Conservation (phyloP, 768 basidiomycete species). For the Amanita phalloides region DNA sequence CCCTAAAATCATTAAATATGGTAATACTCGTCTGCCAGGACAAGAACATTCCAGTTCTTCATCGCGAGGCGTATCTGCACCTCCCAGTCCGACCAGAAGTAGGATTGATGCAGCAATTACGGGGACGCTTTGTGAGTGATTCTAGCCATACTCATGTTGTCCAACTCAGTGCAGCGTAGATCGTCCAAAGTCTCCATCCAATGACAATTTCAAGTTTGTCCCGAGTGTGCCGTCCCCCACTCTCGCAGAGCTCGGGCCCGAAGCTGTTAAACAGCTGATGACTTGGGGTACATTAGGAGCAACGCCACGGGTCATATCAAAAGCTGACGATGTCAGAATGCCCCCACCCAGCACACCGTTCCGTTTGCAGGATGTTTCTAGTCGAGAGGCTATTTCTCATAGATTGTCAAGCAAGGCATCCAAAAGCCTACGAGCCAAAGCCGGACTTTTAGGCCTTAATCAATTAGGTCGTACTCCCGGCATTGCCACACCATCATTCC, state of each 20-base stretch:
- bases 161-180: conserved; percentile 27
- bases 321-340: conserved; percentile 42
- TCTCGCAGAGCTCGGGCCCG: conserved; percentile 68
- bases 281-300: conserved; percentile 93
- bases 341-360: conserved; percentile 56
- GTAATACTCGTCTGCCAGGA: conserved; percentile 72
- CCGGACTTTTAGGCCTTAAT: conserved; percentile 41
- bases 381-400: conserved; percentile 73
- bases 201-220: conserved; percentile 62
- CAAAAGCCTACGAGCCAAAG: conserved; percentile 71
- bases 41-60: conserved; percentile 43
- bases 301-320: conserved; percentile 80
- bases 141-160: conserved; percentile 5
- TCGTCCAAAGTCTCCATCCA: conserved; percentile 45
- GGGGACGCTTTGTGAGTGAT: conserved; percentile 74
- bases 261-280: conserved; percentile 86
- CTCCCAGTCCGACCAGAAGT: conserved; percentile 86
- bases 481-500: conserved; percentile 19
- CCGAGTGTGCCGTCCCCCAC: conserved; percentile 83
- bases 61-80: conserved; percentile 38
- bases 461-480: conserved; percentile 25
- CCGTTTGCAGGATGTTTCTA: conserved; percentile 64
- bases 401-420: conserved; percentile 75
- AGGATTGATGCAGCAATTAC: conserved; percentile 87
- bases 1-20: conserved; percentile 62